Evolutionary conservation across 768 basidiomycete genomes (phyloP), one percentile per base, ranked within the genome.

Genomic region (Russula vinacea): DNA sequence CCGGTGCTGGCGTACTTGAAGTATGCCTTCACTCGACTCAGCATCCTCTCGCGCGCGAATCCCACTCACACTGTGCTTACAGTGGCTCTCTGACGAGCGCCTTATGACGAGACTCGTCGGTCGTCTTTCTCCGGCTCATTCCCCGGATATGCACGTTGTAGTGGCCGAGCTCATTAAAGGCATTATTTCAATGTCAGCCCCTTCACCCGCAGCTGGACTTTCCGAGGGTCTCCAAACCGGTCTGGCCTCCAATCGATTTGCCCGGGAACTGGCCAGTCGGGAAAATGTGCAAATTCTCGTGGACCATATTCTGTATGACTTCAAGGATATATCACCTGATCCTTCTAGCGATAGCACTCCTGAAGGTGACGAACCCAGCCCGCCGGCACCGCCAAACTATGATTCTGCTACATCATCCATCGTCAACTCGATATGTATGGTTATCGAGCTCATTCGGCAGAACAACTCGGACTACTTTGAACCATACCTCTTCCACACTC

Each of bases 401-500:
- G 86, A 76, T 78, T 86, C 70, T 68, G 75, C 83, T 9, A 81
- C 83, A 1, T 97, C 94, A 13, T 92, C 92, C 8, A 86, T 98
- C 58, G 81, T 90, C 32, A 86, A 94, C 67, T 88, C 92, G 13
- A 90, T 95, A 69, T 87, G 89, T 49, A 86, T 98, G 70, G 80
- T 98, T 65, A 89, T 95, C 68, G 96, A 98, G 73, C 82, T 97
- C 45, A 97, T 98, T 68, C 84, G 95, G 58, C 94, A 98, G 74
- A 98, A 98, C 75, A 98, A 98, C 74, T 96, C 95, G 44, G 96
- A 99, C 74, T 98, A 94, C 73, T 95, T 97, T 72, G 97, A 99
- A 76, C 96, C 95, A 5, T 96, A 94, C 74, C 81, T 98, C 14
- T 98, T 97, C 76, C 95, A 97, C 71, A 94, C 92, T 1, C 77